phyloP scores from a whole-genome alignment of 2,329 filamentous ascomycete genomes.

The Helicocarpus griseus region DNA sequence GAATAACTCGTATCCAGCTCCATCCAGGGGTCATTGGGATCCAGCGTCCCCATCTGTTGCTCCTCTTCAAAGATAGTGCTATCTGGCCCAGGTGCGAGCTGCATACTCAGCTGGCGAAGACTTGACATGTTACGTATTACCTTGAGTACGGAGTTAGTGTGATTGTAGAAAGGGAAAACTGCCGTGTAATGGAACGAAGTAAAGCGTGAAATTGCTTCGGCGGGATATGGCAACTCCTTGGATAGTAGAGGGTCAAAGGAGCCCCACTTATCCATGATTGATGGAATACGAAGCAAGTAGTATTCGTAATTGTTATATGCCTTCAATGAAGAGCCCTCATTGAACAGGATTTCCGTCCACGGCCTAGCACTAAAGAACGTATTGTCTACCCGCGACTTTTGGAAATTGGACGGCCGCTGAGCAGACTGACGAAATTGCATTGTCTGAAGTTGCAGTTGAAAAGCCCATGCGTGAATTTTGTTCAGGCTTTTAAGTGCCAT shows the following conservation, averaged over 20 bases:
- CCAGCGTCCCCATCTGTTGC: slow-evolving; percentile 26
- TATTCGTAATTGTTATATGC: slow-evolving; percentile 65
- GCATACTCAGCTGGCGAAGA: slow-evolving; percentile 47
- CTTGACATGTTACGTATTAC: slow-evolving; percentile 41
- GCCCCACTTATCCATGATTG: slow-evolving; percentile 44
- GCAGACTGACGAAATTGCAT: slow-evolving; percentile 33
- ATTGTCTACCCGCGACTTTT: slow-evolving; percentile 16
- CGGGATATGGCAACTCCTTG: slow-evolving; percentile 25
- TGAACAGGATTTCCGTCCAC: slow-evolving; percentile 58
- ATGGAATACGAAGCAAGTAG: slow-evolving; percentile 55
- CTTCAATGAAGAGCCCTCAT: slow-evolving; percentile 65
- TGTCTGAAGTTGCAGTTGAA: slow-evolving; percentile 54
- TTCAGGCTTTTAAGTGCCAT: slow-evolving; percentile 50
- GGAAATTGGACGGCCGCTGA: slow-evolving; percentile 17
- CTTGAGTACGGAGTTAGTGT: slow-evolving; percentile 41
- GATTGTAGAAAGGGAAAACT: slow-evolving; percentile 57
- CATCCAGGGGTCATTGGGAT: slow-evolving; percentile 41
- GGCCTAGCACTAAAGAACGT: slow-evolving; percentile 49
- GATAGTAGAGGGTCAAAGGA: slow-evolving; percentile 16
- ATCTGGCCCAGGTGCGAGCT: slow-evolving; percentile 34
- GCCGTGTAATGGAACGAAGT: slow-evolving; percentile 48
- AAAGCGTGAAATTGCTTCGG: slow-evolving; percentile 34
- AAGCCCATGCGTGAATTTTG: slow-evolving; percentile 52
- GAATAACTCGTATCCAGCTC: slow-evolving; percentile 45
- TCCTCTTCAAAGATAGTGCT: slow-evolving; percentile 32